Evolutionary conservation across 306 rosid species (phyloP).

Genomic region (Prosopis cineraria): DNA sequence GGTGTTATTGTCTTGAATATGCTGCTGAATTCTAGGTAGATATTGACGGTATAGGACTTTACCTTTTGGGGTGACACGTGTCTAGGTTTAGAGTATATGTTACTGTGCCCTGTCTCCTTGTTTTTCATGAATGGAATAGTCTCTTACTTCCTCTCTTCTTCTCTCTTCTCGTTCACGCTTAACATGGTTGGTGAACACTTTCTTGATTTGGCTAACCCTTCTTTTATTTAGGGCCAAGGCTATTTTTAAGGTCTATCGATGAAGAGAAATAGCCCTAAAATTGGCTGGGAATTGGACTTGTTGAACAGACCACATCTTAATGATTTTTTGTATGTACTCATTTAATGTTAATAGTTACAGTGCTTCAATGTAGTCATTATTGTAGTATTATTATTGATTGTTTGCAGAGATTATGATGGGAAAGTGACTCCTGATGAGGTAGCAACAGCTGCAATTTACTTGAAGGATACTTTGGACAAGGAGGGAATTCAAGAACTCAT

Average conservation of each 20-base stretch:
- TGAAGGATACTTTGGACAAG: slow-evolving; percentile 85
- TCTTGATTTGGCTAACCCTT: neutral
- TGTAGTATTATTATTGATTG: neutral
- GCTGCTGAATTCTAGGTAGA: no score
- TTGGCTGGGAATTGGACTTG: neutral
- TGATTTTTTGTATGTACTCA: neutral
- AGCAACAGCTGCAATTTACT: slow-evolving; percentile 88
- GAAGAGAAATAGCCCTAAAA: neutral
- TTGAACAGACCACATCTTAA: neutral
- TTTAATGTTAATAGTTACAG: neutral
- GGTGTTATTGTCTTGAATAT: no score
- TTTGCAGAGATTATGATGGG: slow-evolving; percentile 89
- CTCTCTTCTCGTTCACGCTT: no score
- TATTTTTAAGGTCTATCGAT: neutral
- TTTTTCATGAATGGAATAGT: no score
- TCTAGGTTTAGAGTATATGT: no score
- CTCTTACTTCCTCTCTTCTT: no score
- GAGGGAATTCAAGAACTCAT: slow-evolving; percentile 95
- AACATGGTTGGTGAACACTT: no score
- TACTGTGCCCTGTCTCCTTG: no score
- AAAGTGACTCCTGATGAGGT: slow-evolving; percentile 98
- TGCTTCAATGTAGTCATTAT: slow-evolving; percentile 13
- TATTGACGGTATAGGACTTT: no score
- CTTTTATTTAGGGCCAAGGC: neutral
- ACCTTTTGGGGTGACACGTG: no score